These are phyloP conservation scores for Pythium rhizo-oryzae DNA, from an alignment of 352 stramenopile species.

Conservation along the genomic window DNA sequence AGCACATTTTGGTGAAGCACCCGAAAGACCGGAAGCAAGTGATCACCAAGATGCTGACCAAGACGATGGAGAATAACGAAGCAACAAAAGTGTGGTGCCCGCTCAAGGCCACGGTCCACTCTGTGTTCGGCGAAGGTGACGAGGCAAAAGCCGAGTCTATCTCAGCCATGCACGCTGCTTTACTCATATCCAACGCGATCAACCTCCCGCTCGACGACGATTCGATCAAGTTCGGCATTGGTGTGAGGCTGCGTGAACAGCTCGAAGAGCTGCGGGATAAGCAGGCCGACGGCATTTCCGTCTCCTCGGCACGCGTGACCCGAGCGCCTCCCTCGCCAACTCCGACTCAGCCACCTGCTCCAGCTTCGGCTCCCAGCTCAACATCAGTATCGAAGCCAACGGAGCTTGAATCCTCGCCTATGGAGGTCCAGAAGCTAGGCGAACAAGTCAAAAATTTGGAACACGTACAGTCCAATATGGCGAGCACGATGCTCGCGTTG, in stretches of 20 bases:
- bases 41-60: constrained; percentile 26
- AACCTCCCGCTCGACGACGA: constrained; percentile 26
- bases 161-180: constrained; percentile 20
- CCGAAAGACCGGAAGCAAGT: constrained; percentile 36
- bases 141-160: constrained; percentile 8
- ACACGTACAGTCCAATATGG: constrained; percentile 14
- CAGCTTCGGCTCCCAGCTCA: not conserved
- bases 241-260: constrained; percentile 23
- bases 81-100: constrained; percentile 23
- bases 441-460: constrained; percentile 14
- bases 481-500: constrained; percentile 6
- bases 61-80: constrained; percentile 34
- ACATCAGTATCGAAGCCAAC: not conserved
- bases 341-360: not conserved
- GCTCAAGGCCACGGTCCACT: constrained; percentile 28
- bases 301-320: not conserved
- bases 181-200: constrained; percentile 27
- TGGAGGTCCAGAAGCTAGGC: not conserved
- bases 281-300: not conserved
- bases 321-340: not conserved
- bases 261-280: constrained; percentile 26
- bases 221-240: constrained; percentile 33
- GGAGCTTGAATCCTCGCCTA: not conserved
- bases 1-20: constrained; percentile 33
- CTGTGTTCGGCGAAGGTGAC: constrained; percentile 8